Percentiles rank a stretch among this genome's conserved stretches.
Evolutionary conservation across 2,329 filamentous ascomycete species (phyloP).

Genomic region (Pseudonectria buxi): DNA sequence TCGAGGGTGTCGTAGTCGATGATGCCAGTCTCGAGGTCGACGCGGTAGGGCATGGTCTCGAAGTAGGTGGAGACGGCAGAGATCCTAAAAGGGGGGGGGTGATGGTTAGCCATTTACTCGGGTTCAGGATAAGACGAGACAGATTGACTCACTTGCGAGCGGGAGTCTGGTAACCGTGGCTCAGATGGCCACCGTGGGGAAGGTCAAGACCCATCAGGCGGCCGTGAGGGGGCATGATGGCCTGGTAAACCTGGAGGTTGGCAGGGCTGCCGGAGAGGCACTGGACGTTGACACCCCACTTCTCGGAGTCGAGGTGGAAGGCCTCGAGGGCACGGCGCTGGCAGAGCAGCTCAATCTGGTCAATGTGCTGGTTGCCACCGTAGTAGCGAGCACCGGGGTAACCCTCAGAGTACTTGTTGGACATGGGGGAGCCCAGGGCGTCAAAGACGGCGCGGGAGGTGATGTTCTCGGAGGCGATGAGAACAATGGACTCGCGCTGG

Average conservation of each 20-base stretch:
- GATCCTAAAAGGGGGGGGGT: constrained; percentile 50
- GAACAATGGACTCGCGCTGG: constrained; percentile 95
- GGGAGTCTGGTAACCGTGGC: constrained; percentile 95
- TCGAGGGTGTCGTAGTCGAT: constrained; percentile 95
- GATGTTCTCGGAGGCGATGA: constrained; percentile 99
- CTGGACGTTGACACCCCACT: constrained; percentile 99
- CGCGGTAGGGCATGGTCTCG: constrained; percentile 94
- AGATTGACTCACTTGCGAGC: constrained; percentile 65
- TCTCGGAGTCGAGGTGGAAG: constrained; percentile 76
- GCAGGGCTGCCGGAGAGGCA: constrained; percentile 87
- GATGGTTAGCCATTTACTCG: not conserved
- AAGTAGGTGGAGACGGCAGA: constrained; percentile 98
- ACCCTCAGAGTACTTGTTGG: constrained; percentile 99
- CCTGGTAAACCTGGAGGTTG: constrained; percentile 97
- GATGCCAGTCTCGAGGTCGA: constrained; percentile 82
- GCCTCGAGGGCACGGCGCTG: constrained; percentile 88
- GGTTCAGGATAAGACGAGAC: not conserved
- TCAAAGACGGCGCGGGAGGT: constrained; percentile 98
- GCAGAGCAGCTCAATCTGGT: constrained; percentile 91
- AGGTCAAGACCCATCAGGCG: constrained; percentile 95
- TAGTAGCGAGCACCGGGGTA: constrained; percentile 98
- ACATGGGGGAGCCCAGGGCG: constrained; percentile 89
- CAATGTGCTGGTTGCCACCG: constrained; percentile 98
- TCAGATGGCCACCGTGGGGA: constrained; percentile 89
- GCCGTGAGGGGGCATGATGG: constrained; percentile 91